Evolutionary conservation across 1,139 yeast genomes (phyloP).

Genomic region (Candida smagusa): DNA sequence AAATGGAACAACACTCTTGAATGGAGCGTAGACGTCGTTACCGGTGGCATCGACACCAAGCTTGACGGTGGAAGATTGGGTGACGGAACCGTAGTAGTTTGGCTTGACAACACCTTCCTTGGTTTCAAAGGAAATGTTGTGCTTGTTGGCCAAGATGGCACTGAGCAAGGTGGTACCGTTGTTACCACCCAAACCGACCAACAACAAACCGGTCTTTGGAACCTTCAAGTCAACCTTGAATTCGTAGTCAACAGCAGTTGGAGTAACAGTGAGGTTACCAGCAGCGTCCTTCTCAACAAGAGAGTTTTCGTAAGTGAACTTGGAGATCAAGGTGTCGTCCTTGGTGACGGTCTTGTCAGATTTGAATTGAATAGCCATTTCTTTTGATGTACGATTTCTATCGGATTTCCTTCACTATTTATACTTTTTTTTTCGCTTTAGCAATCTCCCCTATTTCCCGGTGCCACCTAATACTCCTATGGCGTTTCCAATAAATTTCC

Average conservation of each 20-base stretch:
- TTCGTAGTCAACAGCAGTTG: slow-evolving; percentile 70
- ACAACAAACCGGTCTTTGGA: slow-evolving; percentile 84
- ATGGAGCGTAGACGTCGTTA: slow-evolving; percentile 88
- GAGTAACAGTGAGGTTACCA: slow-evolving; percentile 67
- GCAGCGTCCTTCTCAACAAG: slow-evolving; percentile 47
- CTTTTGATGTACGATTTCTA: slow-evolving; percentile 1
- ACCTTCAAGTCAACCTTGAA: slow-evolving; percentile 81
- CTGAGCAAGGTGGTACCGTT: slow-evolving; percentile 91
- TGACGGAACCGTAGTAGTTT: slow-evolving; percentile 93
- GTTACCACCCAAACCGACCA: slow-evolving; percentile 96
- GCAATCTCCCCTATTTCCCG: neutral
- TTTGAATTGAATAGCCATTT: slow-evolving; percentile 47
- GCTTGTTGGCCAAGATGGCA: slow-evolving; percentile 81
- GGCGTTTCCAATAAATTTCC: neutral
- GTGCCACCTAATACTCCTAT: neutral
- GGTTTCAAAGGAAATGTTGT: slow-evolving; percentile 73
- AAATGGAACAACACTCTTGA: slow-evolving; percentile 84
- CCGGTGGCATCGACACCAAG: slow-evolving; percentile 82
- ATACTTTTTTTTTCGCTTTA: slow-evolving; percentile 12
- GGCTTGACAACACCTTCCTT: slow-evolving; percentile 79
- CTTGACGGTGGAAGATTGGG: slow-evolving; percentile 88
- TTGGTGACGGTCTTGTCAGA: slow-evolving; percentile 60
- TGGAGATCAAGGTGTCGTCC: slow-evolving; percentile 60
- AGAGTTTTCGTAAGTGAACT: slow-evolving; percentile 70
- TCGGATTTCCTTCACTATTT: slow-evolving; percentile 15